Base-by-base conservation (phyloP, 306 rosid species). In the apple (Malus domestica) region DNA sequence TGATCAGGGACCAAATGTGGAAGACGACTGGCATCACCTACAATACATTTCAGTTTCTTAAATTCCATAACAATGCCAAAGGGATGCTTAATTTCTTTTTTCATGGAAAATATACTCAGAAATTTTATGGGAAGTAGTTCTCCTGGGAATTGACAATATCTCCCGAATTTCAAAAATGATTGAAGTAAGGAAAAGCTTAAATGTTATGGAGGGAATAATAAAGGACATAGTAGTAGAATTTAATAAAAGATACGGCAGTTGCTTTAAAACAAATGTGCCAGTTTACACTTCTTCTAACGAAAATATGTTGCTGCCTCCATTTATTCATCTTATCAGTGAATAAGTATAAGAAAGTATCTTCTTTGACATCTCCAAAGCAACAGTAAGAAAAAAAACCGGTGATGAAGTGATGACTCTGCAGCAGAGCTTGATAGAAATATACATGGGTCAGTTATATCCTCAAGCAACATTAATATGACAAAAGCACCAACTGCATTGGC, bases 1-100 rank as follows among this genome's bases (percentile, higher is more conserved):
- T 95, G 98, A 72, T 90, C 97, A 75, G 97, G 83, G 60, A 78
- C 33, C 87, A 95, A 81, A 49, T 88, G 89, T 5, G 88, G 97
- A 73, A 88, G 87, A 67, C 68, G 80, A 23, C 80, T 87, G 60
- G 92, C 85, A 80, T 88, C 87, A 84, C 90, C 97, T 95, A 78
- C 58, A 76, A 58, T 30, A 32, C 62, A 33, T 64, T 33, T 72
- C 35, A 65, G 57, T 66, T 73, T 60, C 54, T 38, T 60, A 73
- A 75, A 71, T 74, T 54, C 20, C 68, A 71, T 65, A 13, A 25
- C 10, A 51, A 35, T 49, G 68, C 30, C 61, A 30, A 77, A 57
- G 29, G 30, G 16, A 64, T 18, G n/a, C 72, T 67, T 30, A 20
- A 54, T 62, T 35, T 27, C 25, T 10, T 23, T 5, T 59, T 22